Evolutionary conservation across 1,139 yeast species (phyloP), one percentile per base, ranked within the genome.

Genomic region (Neolecta irregularis): DNA sequence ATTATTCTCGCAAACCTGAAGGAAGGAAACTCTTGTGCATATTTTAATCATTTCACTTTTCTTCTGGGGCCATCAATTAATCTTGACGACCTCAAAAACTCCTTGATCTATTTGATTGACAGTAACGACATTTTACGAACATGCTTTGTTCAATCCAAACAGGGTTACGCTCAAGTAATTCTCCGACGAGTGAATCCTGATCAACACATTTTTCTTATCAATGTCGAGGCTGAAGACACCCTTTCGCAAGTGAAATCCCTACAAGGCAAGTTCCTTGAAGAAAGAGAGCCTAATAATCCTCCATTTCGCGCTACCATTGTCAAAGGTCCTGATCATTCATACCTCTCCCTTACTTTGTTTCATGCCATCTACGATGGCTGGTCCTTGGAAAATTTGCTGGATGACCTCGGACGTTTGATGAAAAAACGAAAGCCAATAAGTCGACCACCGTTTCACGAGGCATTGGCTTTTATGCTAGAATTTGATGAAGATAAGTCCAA

Each of bases 281-380:
- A n/a, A n/a, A n/a, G n/a, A n/a, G n/a, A n/a, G n/a, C n/a, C n/a
- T n/a, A n/a, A n/a, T n/a, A n/a, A n/a, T n/a, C n/a, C n/a, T n/a
- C n/a, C n/a, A n/a, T 11, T 7, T 9, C 12, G 8, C 12, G 22
- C 15, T 5, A 11, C 18, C 1, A n/a, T 30, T 7, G 11, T 4
- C 4, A 20, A 30, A 20, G 28, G 24, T 5, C n/a, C n/a, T n/a
- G n/a, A n/a, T n/a, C n/a, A n/a, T n/a, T n/a, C n/a, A n/a, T n/a
- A n/a, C n/a, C 20, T 39, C 4, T 15, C 32, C 16, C 9, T 46
- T 22, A 33, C 33, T 5, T 29, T 46, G 4, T 46, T 44, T 22
- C 49, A 46, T 24, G 47, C 47, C 3, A 12, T 45, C 7, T 46
- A 45, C 24, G 49, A 46, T 32, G 49, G 45, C 5, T 24, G 25